Conservation (phyloP, 2,329 filamentous ascomycete genomes). For the Cylindrodendrum hubeiense region DNA sequence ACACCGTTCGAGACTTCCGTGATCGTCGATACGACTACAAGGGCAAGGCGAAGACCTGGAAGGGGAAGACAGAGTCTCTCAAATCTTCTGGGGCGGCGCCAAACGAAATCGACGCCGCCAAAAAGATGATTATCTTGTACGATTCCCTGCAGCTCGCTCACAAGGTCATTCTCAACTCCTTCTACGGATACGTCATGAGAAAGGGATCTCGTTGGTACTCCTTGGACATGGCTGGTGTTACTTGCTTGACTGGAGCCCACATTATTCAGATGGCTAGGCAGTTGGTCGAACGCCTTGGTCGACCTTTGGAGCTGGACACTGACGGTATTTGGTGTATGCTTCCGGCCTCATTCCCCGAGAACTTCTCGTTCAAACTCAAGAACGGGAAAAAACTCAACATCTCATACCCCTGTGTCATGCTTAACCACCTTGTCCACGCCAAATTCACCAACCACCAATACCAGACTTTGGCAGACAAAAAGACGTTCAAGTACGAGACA, state of each 20-base stretch:
- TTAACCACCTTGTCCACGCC: conserved; percentile 96
- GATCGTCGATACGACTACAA: conserved; percentile 99
- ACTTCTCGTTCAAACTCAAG: conserved; percentile 93
- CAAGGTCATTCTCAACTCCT: conserved; percentile 99
- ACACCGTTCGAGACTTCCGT: conserved; percentile 95
- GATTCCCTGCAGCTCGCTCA: conserved; percentile 97
- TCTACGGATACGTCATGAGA: conserved; percentile 99
- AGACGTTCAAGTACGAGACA: conserved; percentile 91
- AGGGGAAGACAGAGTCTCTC: conserved; percentile 90
- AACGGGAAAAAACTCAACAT: conserved; percentile 97
- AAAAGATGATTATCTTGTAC: conserved; percentile 98
- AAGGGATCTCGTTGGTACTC: conserved; percentile 99
- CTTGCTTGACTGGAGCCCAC: conserved; percentile 92
- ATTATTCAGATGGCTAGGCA: conserved; percentile 98
- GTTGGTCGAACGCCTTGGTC: conserved; percentile 91
- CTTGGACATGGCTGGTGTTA: conserved; percentile 99
- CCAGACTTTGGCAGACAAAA: conserved; percentile 84
- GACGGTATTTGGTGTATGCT: conserved; percentile 99
- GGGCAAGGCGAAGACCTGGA: conserved; percentile 98
- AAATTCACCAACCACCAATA: conserved; percentile 98
- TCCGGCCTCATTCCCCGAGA: conserved; percentile 94
- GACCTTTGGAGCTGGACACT: conserved; percentile 94
- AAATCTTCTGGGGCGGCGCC: conserved; percentile 84
- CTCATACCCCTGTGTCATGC: conserved; percentile 98
- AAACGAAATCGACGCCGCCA: conserved; percentile 88